Base-by-base conservation (phyloP, 352 stramenopile genomes). In the Phytophthora europaea region DNA sequence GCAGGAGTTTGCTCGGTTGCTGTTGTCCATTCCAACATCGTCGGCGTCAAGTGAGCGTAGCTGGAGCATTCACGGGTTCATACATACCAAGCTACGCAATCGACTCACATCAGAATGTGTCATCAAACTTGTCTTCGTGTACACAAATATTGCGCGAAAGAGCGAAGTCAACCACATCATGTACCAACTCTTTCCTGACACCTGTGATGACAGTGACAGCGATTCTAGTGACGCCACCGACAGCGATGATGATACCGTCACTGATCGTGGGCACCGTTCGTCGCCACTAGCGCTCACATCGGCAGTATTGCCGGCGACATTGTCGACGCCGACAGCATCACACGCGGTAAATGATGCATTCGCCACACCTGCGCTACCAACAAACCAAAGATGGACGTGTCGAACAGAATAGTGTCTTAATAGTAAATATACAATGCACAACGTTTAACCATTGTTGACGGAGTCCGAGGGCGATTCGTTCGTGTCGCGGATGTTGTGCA, bases 21-120 rank as follows among this genome's bases (percentile, higher is more conserved):
- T 76, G 2, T 51, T 72, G 15, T 61, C 33, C 22, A 68, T 77
- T 26, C 64, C 56, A 57, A 69, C 56, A 15, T 75, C 68, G 9
- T 71, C 68, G 3, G 68, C 68, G 4, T 70, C 68, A 8, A 75
- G 61, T 36, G 69, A 76, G 57, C 48, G 69, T 10, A 72, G 53
- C 16, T 76, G 62, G 69, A 76, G 56, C 16, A 69, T 69, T 6
- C 38, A 55, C 26, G 61, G 63, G 9, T 75, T 75, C 23, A 65
- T 75, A 3, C 53, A 75, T 13, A 65, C 61, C 3, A 55, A 65
- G n/a, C 20, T 59, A 15, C 47, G 60, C 4, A 70, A 75, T 59
- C 43, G 68, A 0, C 57, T 75, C 15, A 55, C 59, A 6, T 20
- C 63, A 38, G 64, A 77, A 23, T 50, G 64, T 9, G 60, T 63